Percentiles rank a stretch among this genome's conserved stretches.
Evolutionary conservation across 306 rosid species (phyloP).

Genomic region (Sicyos baderoa): DNA sequence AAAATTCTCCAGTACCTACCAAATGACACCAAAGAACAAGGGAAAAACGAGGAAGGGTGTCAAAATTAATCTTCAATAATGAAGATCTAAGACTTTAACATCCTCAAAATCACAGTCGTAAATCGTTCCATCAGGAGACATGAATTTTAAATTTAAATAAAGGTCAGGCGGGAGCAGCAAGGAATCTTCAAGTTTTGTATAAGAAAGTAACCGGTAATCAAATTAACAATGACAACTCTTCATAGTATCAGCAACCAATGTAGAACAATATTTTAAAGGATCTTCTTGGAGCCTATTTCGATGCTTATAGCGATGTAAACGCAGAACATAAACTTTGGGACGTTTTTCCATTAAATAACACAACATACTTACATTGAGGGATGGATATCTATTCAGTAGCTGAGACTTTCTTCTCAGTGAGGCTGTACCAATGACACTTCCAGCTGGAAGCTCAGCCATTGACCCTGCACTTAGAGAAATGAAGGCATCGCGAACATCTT

Average conservation of each 20-base stretch:
- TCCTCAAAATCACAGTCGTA: neutral
- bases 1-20: conserved; percentile 80
- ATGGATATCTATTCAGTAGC: conserved; percentile 68
- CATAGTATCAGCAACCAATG: neutral
- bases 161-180: too few relatives aligned
- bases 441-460: conserved; percentile 56
- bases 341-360: neutral
- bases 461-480: conserved; percentile 64
- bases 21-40: conserved; percentile 19
- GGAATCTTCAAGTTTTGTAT: neutral
- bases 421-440: conserved; percentile 73
- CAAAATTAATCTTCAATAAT: neutral
- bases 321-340: neutral
- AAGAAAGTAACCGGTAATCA: neutral
- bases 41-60: neutral
- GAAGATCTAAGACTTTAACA: neutral
- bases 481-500: conserved; percentile 89
- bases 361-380: conserved; percentile 43
- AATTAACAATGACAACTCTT: neutral
- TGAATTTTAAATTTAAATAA: neutral
- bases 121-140: neutral
- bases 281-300: too few relatives aligned
- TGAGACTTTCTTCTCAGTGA: conserved; percentile 87
- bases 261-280: neutral
- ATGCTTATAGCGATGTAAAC: neutral